These are phyloP conservation scores for Schwanniomyces vanrijiae DNA, from an alignment of 805 yeast genomes.

Conservation along the genomic window DNA sequence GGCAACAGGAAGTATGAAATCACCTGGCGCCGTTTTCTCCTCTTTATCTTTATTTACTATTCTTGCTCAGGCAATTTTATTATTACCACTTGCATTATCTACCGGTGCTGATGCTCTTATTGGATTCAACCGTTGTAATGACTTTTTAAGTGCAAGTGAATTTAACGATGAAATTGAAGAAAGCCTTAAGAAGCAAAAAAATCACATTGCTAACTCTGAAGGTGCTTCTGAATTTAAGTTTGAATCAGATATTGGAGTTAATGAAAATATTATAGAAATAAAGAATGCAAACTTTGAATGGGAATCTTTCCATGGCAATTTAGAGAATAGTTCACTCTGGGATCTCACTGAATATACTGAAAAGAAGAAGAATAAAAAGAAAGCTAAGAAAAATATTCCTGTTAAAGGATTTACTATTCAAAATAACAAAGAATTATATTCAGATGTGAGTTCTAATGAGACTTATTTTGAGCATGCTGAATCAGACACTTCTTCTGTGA, in stretches of 20 bases:
- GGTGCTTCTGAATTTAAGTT: conserved; percentile 3
- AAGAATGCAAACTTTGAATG: conserved; percentile 29
- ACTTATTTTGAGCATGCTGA: conserved; percentile 10
- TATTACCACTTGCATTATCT: conserved; percentile 44
- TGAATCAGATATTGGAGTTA: neutral
- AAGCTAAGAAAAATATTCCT: conserved; percentile 58
- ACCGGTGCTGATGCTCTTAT: conserved; percentile 46
- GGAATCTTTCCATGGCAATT: conserved; percentile 29
- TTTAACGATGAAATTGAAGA: conserved; percentile 13
- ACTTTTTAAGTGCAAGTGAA: conserved; percentile 26
- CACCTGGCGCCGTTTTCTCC: conserved; percentile 42
- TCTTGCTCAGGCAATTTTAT: conserved; percentile 44
- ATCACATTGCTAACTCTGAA: conserved; percentile 1
- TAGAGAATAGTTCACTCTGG: conserved; percentile 23
- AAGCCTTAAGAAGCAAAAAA: conserved; percentile 3
- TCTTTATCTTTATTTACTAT: conserved; percentile 42
- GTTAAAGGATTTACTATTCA: conserved; percentile 77
- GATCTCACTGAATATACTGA: conserved; percentile 13
- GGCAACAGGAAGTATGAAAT: conserved; percentile 40
- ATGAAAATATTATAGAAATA: conserved; percentile 21
- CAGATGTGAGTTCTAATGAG: conserved; percentile 10
- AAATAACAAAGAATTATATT: conserved; percentile 4
- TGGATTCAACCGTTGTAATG: conserved; percentile 33
- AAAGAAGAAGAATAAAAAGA: conserved; percentile 12
- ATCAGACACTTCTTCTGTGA: conserved; percentile 5